A percentile compares a stretch with the other conserved stretches of the same genome.
Conservation (phyloP, 306 rosid genomes). For the Abrus pulchellus region DNA sequence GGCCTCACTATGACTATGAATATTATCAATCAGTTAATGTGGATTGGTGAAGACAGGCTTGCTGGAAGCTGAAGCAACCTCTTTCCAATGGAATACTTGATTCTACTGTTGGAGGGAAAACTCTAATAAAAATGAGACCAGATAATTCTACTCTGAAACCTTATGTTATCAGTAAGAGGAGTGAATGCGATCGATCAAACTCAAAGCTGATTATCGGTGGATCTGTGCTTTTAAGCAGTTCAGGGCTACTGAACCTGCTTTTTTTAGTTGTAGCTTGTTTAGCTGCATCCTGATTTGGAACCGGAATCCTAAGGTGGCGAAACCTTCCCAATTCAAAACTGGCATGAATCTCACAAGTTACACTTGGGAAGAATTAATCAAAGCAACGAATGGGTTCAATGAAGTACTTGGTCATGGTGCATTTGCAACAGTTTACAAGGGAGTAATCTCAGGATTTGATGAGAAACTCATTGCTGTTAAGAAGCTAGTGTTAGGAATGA, state of each 20-base stretch:
- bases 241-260: slow-evolving; percentile 25
- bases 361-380: slow-evolving; percentile 37
- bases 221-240: slow-evolving; percentile 34
- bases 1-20: slow-evolving; percentile 2
- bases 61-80: slow-evolving; percentile 46
- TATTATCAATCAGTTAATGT: not conserved
- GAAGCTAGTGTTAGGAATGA: no score
- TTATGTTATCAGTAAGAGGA: not conserved
- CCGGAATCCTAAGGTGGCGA: not conserved
- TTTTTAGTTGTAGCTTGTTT: not conserved
- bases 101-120: slow-evolving; percentile 9
- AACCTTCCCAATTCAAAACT: not conserved
- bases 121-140: slow-evolving; percentile 38
- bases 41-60: slow-evolving; percentile 50
- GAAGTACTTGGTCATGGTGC: slow-evolving; percentile 46
- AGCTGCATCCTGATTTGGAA: not conserved
- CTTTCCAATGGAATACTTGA: slow-evolving; percentile 25
- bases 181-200: not conserved
- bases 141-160: not conserved
- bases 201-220: slow-evolving; percentile 24
- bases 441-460: not conserved
- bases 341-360: slow-evolving; percentile 32
- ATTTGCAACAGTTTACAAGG: slow-evolving; percentile 40
- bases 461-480: slow-evolving; percentile 25
- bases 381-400: slow-evolving; percentile 41